Evolutionary conservation across 768 basidiomycete genomes (phyloP), one percentile per base, ranked within the genome.

Genomic region (Panaeolus cyanescens): DNA sequence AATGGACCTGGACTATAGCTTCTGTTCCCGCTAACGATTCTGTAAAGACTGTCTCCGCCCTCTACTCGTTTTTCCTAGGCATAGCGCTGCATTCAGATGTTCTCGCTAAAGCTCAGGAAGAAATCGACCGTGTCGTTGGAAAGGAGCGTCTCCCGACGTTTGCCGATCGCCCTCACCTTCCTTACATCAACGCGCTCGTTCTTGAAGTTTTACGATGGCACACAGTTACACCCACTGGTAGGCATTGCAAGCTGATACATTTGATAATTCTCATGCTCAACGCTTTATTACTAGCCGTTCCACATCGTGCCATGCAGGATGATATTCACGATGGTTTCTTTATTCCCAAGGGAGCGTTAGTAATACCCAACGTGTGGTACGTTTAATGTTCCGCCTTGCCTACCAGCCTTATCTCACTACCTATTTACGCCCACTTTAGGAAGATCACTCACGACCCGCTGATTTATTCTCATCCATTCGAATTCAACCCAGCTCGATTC

Each of bases 401-500:
- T 39, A 19, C 60, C 25, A 17, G 28, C 10, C 13, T 59, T 53
- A 50, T 39, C 39, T 39, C 40, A 54, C 33, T 30, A 13, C n/a
- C n/a, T n/a, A n/a, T 37, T 66, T 53, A 64, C 60, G 36, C 31
- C 33, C 31, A 33, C 25, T 20, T 34, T 58, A 77, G 85, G 83
- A 77, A 78, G 66, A 76, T 88, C 40, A 74, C 80, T 5, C 85
- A 85, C 64, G 86, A 89, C 66, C 77, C 83, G 32, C 73, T 75
- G 62, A 78, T 72, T 28, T 89, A 89, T 69, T 66, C 75, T 33
- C 75, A 85, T 42, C 87, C 88, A 3, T 74, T 81, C 61, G 67
- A 70, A 56, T 90, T 89, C 69, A 81, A 80, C 45, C 88, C 88
- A 20, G 85, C 85, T 56, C 83, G 88, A 31, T 89, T 84, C 71